Evolutionary conservation across 2,329 filamentous ascomycete species (phyloP).

Genomic region (Aspergillus cejpii): DNA sequence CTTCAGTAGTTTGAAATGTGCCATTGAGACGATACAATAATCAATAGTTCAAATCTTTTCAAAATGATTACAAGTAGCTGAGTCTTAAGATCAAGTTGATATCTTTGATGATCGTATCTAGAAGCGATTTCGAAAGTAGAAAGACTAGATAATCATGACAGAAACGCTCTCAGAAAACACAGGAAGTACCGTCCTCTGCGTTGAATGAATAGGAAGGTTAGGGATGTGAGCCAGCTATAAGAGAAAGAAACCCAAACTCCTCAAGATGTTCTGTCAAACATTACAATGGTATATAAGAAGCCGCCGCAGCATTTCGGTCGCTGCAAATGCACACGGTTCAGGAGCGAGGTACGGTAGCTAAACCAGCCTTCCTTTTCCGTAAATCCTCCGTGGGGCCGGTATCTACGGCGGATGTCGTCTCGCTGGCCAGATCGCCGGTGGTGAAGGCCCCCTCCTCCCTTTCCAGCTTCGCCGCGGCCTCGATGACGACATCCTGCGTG

Average conservation of each 20-base stretch:
- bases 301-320: neutral
- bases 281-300: too few species aligned
- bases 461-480: slow-evolving; percentile 28
- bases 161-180: too few species aligned
- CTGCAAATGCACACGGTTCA: neutral
- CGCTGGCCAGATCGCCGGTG: slow-evolving; percentile 20
- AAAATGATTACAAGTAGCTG: neutral
- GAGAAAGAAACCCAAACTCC: too few species aligned
- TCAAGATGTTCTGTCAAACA: too few species aligned
- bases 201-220: too few species aligned
- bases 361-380: slow-evolving; percentile 41
- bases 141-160: too few species aligned
- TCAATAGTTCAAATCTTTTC: neutral
- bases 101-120: neutral
- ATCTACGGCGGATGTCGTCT: slow-evolving; percentile 40
- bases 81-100: neutral
- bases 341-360: slow-evolving; percentile 13
- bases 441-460: slow-evolving; percentile 27
- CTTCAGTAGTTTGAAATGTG: neutral
- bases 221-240: too few species aligned
- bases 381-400: slow-evolving; percentile 84
- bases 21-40: neutral
- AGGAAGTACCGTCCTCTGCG: too few species aligned
- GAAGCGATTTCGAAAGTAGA: neutral
- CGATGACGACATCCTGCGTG: slow-evolving; percentile 31